Evolutionary conservation across 2,329 filamentous ascomycete genomes (phyloP).

Genomic region (Beauveria scarabaeidicola): DNA sequence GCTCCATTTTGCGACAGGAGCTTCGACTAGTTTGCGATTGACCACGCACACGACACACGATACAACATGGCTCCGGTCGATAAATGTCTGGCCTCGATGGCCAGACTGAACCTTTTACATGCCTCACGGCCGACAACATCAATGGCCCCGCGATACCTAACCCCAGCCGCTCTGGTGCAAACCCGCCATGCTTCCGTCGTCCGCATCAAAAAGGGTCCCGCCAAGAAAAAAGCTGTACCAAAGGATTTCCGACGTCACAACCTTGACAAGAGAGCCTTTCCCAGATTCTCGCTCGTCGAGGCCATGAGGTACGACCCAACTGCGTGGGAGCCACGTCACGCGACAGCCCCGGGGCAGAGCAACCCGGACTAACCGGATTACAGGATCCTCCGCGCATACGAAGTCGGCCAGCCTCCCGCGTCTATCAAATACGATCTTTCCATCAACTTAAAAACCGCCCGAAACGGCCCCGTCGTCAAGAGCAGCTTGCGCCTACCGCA

Average conservation of each 20-base stretch:
- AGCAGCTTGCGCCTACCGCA: slow-evolving; percentile 84
- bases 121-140: slow-evolving; percentile 32
- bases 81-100: slow-evolving; percentile 47
- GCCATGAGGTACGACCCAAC: slow-evolving; percentile 67
- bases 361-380: slow-evolving; percentile 12
- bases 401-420: slow-evolving; percentile 72
- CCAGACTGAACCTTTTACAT: slow-evolving; percentile 38
- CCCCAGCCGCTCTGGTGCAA: slow-evolving; percentile 36
- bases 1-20: slow-evolving; percentile 12
- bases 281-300: slow-evolving; percentile 74
- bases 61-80: slow-evolving; percentile 41
- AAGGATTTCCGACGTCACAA: slow-evolving; percentile 61
- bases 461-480: slow-evolving; percentile 79
- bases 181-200: slow-evolving; percentile 32
- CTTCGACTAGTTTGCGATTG: background rate
- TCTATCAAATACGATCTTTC: slow-evolving; percentile 81
- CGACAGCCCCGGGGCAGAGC: background rate
- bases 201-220: slow-evolving; percentile 39
- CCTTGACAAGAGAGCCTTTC: slow-evolving; percentile 52
- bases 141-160: slow-evolving; percentile 40
- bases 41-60: background rate
- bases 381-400: slow-evolving; percentile 83
- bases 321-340: background rate
- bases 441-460: slow-evolving; percentile 72
- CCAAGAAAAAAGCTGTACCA: slow-evolving; percentile 50